Conservation (phyloP, 2,329 filamentous ascomycete species). For the Colletotrichum sp. region DNA sequence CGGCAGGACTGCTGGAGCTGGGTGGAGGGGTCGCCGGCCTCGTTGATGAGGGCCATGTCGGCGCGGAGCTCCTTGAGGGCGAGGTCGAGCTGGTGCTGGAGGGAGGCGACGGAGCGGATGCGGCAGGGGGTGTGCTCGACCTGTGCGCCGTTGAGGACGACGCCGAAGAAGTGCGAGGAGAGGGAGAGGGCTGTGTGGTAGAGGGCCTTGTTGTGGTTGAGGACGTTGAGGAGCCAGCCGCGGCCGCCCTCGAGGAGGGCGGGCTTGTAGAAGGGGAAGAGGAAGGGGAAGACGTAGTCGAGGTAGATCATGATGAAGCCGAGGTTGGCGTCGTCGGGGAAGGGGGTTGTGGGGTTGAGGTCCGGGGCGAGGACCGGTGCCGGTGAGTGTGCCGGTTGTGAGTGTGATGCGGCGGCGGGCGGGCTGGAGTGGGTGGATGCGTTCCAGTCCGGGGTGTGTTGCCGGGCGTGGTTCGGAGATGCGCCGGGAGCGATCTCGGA, state of each 20-base stretch:
- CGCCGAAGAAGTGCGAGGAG: constrained; percentile 61
- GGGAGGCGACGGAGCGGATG: constrained; percentile 29
- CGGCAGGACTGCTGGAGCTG: constrained; percentile 38
- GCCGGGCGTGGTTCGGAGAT: constrained; percentile 2
- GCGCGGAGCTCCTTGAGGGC: constrained; percentile 48
- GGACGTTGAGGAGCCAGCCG: constrained; percentile 63
- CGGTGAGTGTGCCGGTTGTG: neutral
- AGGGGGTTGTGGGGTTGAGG: neutral
- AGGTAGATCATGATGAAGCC: constrained; percentile 63
- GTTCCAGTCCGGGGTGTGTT: constrained; percentile 8
- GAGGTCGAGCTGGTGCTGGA: constrained; percentile 50
- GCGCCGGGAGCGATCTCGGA: constrained; percentile 9
- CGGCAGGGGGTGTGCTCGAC: constrained; percentile 18
- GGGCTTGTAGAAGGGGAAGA: constrained; percentile 69
- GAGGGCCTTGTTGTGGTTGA: constrained; percentile 61
- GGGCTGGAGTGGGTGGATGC: neutral
- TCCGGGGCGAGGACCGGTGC: neutral
- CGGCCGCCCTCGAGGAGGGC: constrained; percentile 60
- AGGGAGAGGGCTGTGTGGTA: constrained; percentile 63
- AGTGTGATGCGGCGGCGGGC: neutral
- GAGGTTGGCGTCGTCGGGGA: constrained; percentile 24
- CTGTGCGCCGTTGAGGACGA: constrained; percentile 41
- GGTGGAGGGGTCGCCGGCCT: constrained; percentile 29
- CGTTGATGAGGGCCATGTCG: constrained; percentile 43
- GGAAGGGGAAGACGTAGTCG: constrained; percentile 65